A percentile compares a stretch with the other conserved stretches of the same genome.
Evolutionary conservation across 2,329 filamentous ascomycete genomes (phyloP).

Genomic region (Fusarium sp.): DNA sequence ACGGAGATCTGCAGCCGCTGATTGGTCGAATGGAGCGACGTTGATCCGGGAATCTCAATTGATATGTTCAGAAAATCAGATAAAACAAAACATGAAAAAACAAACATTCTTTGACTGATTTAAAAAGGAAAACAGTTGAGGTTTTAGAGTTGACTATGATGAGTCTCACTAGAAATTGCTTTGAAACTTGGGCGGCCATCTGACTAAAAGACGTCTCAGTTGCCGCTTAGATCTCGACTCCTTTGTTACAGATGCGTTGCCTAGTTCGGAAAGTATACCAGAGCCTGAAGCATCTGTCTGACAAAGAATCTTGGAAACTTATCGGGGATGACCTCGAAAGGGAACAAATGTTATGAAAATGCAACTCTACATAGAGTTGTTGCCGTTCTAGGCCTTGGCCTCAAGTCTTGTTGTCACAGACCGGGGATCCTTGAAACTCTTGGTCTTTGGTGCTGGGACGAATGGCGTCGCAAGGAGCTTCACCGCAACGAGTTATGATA

Average conservation of each 20-base stretch:
- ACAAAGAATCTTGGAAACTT: slow-evolving; percentile 7
- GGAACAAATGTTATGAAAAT: slow-evolving; percentile 6
- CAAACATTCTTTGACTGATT: slow-evolving; percentile 15
- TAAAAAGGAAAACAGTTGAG: neutral
- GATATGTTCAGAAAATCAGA: neutral
- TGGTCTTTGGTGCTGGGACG: slow-evolving; percentile 31
- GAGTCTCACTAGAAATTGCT: slow-evolving; percentile 5
- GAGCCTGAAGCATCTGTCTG: slow-evolving; percentile 24
- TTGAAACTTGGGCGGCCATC: slow-evolving; percentile 25
- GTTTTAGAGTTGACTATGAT: slow-evolving; percentile 11
- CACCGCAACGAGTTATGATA: slow-evolving; percentile 27
- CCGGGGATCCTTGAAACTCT: slow-evolving; percentile 42
- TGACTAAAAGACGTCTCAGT: slow-evolving; percentile 41
- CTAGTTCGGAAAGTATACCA: slow-evolving; percentile 36
- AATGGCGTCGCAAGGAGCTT: slow-evolving; percentile 36
- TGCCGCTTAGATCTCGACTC: slow-evolving; percentile 38
- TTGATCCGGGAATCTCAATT: slow-evolving; percentile 44
- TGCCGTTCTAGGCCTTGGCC: slow-evolving; percentile 6
- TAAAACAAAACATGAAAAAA: slow-evolving; percentile 13
- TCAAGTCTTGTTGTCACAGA: slow-evolving; percentile 15
- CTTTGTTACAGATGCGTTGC: slow-evolving; percentile 33
- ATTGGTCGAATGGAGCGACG: slow-evolving; percentile 47
- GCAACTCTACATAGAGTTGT: slow-evolving; percentile 1
- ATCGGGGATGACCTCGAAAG: slow-evolving; percentile 18
- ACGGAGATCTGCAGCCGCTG: slow-evolving; percentile 15